phyloP scores from a whole-genome alignment of 139 green algal genomes.

The Coelastrella sp. region DNA sequence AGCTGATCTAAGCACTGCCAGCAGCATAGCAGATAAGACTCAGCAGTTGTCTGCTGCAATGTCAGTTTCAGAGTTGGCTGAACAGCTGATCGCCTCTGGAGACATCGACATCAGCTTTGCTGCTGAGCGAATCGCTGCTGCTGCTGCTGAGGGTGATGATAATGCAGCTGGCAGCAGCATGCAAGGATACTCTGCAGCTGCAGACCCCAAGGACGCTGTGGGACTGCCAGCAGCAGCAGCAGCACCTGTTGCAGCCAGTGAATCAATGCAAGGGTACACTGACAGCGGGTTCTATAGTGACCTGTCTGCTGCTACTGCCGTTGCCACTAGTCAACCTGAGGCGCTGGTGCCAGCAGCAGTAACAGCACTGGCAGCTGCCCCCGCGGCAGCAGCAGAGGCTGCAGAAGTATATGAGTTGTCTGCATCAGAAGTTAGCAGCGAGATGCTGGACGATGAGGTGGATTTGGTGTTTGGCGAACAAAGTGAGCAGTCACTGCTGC shows the following conservation, averaged over 20 bases:
- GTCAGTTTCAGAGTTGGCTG: constrained; percentile 8
- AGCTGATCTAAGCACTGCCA: neutral
- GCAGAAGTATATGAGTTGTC: neutral
- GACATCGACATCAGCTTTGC: neutral
- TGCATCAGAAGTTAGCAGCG: constrained; percentile 25
- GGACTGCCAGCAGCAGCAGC: constrained; percentile 9
- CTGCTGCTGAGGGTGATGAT: neutral
- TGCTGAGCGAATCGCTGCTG: neutral
- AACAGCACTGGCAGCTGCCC: neutral
- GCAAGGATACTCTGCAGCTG: too few relatives aligned
- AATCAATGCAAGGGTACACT: constrained; percentile 24
- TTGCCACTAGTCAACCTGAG: neutral
- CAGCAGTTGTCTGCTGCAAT: neutral
- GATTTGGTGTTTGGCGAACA: neutral
- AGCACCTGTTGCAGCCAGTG: neutral
- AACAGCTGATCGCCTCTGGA: neutral
- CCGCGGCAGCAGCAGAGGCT: neutral
- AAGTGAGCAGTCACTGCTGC: neutral
- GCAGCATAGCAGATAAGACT: neutral
- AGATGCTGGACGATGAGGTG: neutral
- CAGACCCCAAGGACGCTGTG: neutral
- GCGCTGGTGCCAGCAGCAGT: neutral
- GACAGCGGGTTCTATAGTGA: constrained; percentile 3
- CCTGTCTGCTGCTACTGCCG: neutral
- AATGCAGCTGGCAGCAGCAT: too few relatives aligned